Evolutionary conservation across 768 basidiomycete genomes (phyloP).

Genomic region (Lentinus tigrinus): DNA sequence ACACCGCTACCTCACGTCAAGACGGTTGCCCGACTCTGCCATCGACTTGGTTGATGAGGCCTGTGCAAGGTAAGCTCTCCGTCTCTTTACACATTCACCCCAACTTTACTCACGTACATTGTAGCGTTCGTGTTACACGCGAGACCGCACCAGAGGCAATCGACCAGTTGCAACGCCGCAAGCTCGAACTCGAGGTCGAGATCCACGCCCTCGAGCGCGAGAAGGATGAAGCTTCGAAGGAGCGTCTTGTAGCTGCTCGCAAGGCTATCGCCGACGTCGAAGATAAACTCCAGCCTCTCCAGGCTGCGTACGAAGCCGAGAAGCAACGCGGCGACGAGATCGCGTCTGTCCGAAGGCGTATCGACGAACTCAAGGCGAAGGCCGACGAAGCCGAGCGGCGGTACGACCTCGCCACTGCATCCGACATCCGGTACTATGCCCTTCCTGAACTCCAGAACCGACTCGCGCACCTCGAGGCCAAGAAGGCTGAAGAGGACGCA

Average conservation of each 20-base stretch:
- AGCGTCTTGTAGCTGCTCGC: slow-evolving; percentile 68
- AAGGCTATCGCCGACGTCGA: slow-evolving; percentile 83
- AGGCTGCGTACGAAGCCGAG: slow-evolving; percentile 84
- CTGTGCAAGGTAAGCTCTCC: slow-evolving; percentile 65
- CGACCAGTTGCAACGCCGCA: slow-evolving; percentile 84
- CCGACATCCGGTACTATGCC: slow-evolving; percentile 89
- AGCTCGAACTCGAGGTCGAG: slow-evolving; percentile 91
- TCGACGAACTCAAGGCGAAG: slow-evolving; percentile 91
- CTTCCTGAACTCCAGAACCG: slow-evolving; percentile 82
- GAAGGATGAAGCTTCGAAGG: slow-evolving; percentile 86
- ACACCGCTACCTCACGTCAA: slow-evolving; percentile 85
- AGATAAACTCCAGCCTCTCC: slow-evolving; percentile 79
- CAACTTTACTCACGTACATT: slow-evolving; percentile 14
- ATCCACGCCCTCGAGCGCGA: slow-evolving; percentile 93
- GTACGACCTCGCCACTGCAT: slow-evolving; percentile 74
- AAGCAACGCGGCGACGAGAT: slow-evolving; percentile 82
- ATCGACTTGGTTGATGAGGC: slow-evolving; percentile 94
- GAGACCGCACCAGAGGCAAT: slow-evolving; percentile 95
- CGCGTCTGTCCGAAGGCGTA: slow-evolving; percentile 68
- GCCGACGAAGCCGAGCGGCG: slow-evolving; percentile 90
- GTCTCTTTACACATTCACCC: background rate
- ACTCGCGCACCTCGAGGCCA: slow-evolving; percentile 68
- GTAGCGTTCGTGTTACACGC: slow-evolving; percentile 84
- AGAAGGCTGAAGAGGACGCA: slow-evolving; percentile 70
- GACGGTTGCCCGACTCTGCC: slow-evolving; percentile 79